Base-by-base conservation (phyloP, 2,329 filamentous ascomycete genomes). In the Xylaria sp. region DNA sequence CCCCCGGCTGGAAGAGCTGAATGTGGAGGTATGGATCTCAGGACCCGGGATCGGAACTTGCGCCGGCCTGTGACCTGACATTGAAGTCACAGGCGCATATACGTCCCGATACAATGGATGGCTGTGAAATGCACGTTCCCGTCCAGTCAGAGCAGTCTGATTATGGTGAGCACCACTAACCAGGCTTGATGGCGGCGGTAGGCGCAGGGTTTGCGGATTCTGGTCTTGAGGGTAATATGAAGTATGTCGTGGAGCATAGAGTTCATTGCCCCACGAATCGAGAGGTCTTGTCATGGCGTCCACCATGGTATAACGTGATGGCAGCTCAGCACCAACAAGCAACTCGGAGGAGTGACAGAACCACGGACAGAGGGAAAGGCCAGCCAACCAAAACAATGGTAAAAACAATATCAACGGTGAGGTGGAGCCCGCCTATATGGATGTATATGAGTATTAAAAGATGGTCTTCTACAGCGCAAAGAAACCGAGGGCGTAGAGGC, bases 261-360 rank as follows among this genome's bases (percentile, higher is more conserved):
- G 69, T 61, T 73, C 72, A 27, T 73, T 72, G 50, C 68, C 70
- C 74, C 74, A 76, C 51, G 74, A 72, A 68, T 75, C 71, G 54
- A 72, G 67, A 70, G 71, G 73, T 66, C 73, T 74, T 62, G 74
- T 72, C 74, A 76, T 76, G 64, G 72, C 70, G 65, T 74, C 72
- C 73, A 76, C 72, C 74, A 76, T 76, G 71, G 70, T 74, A 74
- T 71, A 67, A 68, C 65, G 68, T 67, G 70, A 70, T 70, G 67
- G 47, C 60, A 68, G 62, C 64, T 69, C 67, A 65, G 67, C 69
- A 58, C 69, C 71, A 71, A 67, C 68, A 68, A 72, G 64, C 61
- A 67, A 73, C 65, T 71, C 69, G 60, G 68, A 71, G 58, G 38
- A 60, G 59, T 49, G 36, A 25, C 53, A 63, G 58, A 42, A 51